Base-by-base conservation (phyloP, 495 filamentous ascomycete genomes). In the Opeltia flavorubescens region DNA sequence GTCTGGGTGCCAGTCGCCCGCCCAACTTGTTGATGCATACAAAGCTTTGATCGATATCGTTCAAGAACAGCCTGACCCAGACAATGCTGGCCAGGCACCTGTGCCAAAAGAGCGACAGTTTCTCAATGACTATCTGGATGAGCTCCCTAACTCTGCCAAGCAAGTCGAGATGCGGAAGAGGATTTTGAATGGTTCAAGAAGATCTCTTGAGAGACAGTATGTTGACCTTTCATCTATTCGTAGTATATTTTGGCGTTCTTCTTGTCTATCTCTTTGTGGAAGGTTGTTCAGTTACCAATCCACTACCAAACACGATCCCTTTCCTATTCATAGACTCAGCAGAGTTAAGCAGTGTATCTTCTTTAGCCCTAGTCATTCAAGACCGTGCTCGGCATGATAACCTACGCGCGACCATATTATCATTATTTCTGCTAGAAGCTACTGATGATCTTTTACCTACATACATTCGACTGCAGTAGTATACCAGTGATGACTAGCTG, bases 21-120 rank as follows among this genome's bases (percentile, higher is more conserved):
- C 71, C 20, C 80, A 86, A 54, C 63, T 94, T 24, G 71, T 80
- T 42, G 78, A 84, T 55, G 81, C 88, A 0, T 95, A 93, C 56
- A 73, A 72, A 33, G 84, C 84, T 27, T 67, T 93, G 58, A 77
- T 81, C 53, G 70, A 75, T 26, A 86, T 94, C 43, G 76, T 81
- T 1, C 68, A 69, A 23, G 87, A 94, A 61, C 62, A 72, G 21
- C 63, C 77, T 8, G 71, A 70, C 2, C 62, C 69, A 18, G 62
- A 70, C 25, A 71, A 69, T 15, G 54, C 63, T 3, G 68, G 71
- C 3, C 74, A 77, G 27, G 67, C 72, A 24, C 62, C 61, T 21
- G 70, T 76, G 7, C 63, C 83, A 18, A 76, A 68, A 59, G 84
- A 89, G 52, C 80, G 89, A n/a, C 78, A 84, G 47, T 94, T 78